phyloP scores from a whole-genome alignment of 805 yeast species.

The Yamadazyma endophytica region DNA sequence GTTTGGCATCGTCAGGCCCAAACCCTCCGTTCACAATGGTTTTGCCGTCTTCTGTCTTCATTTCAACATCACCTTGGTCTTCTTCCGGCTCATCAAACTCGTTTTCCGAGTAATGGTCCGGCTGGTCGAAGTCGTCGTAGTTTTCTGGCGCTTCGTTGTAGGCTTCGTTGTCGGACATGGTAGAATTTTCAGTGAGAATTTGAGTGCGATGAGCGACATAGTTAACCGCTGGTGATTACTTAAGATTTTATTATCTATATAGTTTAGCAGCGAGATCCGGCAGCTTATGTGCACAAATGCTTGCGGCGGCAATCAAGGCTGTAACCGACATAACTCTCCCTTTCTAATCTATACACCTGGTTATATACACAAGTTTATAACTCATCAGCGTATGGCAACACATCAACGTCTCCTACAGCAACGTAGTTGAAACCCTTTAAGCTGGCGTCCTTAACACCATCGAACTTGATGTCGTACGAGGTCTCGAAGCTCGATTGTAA shows the following conservation, averaged over 20 bases:
- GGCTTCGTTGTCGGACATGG: constrained; percentile 43
- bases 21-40: constrained; percentile 68
- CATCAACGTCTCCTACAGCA: constrained; percentile 84
- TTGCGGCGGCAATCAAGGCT: too few species aligned
- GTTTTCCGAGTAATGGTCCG: constrained; percentile 74
- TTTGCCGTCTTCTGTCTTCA: constrained; percentile 65
- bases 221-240: too few species aligned
- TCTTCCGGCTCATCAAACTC: constrained; percentile 44
- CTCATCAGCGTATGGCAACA: constrained; percentile 86
- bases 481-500: constrained; percentile 34
- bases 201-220: constrained; percentile 1
- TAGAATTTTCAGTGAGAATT: constrained; percentile 4
- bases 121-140: constrained; percentile 77
- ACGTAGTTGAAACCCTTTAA: constrained; percentile 72
- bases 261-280: too few species aligned
- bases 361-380: constrained; percentile 45
- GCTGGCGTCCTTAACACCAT: constrained; percentile 33
- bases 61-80: constrained; percentile 38
- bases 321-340: too few species aligned
- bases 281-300: too few species aligned
- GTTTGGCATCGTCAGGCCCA: constrained; percentile 50
- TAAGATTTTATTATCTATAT: too few species aligned
- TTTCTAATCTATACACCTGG: too few species aligned
- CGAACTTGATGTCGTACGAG: constrained; percentile 27
- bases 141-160: constrained; percentile 69